phyloP scores from a whole-genome alignment of 768 basidiomycete genomes.

The Trametes maxima region DNA sequence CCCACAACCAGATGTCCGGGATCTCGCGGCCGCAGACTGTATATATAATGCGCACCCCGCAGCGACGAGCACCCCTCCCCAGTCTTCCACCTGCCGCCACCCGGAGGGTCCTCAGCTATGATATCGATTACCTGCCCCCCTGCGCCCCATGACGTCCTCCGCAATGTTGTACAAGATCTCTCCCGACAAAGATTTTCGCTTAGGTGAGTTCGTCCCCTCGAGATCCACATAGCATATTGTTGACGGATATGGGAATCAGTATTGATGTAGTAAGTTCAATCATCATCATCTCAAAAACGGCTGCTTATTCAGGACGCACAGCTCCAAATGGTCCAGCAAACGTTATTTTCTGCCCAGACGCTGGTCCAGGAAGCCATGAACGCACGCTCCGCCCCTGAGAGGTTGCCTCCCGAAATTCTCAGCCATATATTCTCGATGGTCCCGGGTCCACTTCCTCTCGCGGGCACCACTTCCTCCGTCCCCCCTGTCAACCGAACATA shows the following conservation, averaged over 20 bases:
- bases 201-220: background rate
- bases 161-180: background rate
- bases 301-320: background rate
- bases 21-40: background rate
- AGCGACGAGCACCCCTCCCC: too few species aligned
- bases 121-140: background rate
- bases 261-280: constrained; percentile 1
- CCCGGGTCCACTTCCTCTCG: background rate
- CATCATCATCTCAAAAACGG: too few species aligned
- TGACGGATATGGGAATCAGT: background rate
- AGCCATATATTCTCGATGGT: constrained; percentile 13
- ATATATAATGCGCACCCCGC: background rate
- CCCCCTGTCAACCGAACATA: constrained; percentile 4
- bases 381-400: background rate
- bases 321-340: background rate
- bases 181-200: background rate
- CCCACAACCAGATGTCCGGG: background rate
- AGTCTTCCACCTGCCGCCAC: too few species aligned
- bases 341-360: background rate
- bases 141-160: background rate
- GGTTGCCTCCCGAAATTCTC: constrained; percentile 22
- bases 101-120: background rate
- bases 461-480: background rate
- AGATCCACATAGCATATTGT: background rate
- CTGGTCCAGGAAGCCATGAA: constrained; percentile 10